Conservation (phyloP, 371 early-diverging fungal species). For the Apophysomyces sp. region DNA sequence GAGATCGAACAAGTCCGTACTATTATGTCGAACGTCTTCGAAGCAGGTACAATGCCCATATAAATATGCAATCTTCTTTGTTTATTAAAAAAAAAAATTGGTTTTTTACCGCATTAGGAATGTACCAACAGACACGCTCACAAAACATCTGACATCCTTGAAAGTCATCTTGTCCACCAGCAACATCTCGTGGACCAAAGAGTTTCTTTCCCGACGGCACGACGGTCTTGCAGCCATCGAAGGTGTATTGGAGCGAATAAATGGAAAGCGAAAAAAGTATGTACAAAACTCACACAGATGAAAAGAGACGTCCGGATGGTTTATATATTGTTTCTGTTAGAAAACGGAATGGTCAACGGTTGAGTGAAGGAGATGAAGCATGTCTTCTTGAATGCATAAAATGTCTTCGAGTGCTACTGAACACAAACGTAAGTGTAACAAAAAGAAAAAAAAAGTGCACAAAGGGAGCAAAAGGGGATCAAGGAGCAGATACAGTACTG, state of each 20-base stretch:
- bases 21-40: slow-evolving; percentile 40
- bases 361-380: slow-evolving; percentile 22
- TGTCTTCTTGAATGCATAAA: slow-evolving; percentile 58
- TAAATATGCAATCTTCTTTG: no score
- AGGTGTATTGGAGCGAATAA: slow-evolving; percentile 48
- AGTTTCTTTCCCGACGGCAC: slow-evolving; percentile 53
- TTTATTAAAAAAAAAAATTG: slow-evolving; percentile 2
- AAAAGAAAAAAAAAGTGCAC: neutral
- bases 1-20: slow-evolving; percentile 40
- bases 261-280: slow-evolving; percentile 48
- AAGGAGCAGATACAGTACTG: neutral
- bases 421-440: slow-evolving; percentile 49
- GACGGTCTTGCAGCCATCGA: slow-evolving; percentile 55
- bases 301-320: neutral
- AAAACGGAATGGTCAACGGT: slow-evolving; percentile 12
- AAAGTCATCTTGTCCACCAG: slow-evolving; percentile 49
- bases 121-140: slow-evolving; percentile 36
- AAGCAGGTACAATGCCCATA: no score
- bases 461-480: neutral
- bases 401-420: slow-evolving; percentile 56
- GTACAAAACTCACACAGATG: no score
- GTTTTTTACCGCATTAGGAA: slow-evolving; percentile 31
- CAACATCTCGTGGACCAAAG: slow-evolving; percentile 57
- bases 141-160: slow-evolving; percentile 54
- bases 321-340: neutral